Evolutionary conservation across 1,284 basidiomycete genomes (phyloP).

Genomic region (Hypsizygus ulmarius): DNA sequence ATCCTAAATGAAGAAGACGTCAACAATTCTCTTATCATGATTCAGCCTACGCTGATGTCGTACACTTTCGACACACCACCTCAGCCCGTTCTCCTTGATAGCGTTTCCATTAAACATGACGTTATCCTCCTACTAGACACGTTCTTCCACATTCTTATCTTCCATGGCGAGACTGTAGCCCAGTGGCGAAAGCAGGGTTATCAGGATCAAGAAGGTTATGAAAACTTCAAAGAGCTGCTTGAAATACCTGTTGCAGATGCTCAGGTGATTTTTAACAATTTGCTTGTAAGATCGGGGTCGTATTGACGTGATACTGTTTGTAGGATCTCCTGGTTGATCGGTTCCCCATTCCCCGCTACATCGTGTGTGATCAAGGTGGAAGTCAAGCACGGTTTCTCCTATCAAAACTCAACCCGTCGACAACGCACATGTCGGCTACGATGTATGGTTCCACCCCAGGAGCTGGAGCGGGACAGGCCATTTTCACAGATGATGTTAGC

Average conservation of each 20-base stretch:
- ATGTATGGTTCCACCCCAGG: conserved; percentile 78
- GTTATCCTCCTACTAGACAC: conserved; percentile 98
- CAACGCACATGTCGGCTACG: conserved; percentile 91
- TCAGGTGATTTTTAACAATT: conserved; percentile 43
- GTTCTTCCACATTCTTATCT: conserved; percentile 99
- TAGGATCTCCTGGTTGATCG: conserved; percentile 93
- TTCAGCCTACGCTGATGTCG: conserved; percentile 99
- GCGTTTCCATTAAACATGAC: conserved; percentile 96
- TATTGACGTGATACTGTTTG: conserved; percentile 3
- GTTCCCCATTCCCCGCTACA: conserved; percentile 96
- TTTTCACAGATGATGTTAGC: conserved; percentile 99
- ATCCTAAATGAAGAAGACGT: conserved; percentile 97
- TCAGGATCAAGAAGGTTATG: conserved; percentile 98
- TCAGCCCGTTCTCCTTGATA: conserved; percentile 95
- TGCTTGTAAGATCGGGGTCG: neutral
- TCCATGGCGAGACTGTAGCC: conserved; percentile 97
- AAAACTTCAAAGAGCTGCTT: conserved; percentile 96
- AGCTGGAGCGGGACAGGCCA: conserved; percentile 79
- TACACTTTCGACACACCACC: conserved; percentile 92
- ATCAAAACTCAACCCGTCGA: conserved; percentile 96
- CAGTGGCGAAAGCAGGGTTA: conserved; percentile 99
- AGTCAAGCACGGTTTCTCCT: conserved; percentile 97
- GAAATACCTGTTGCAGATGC: conserved; percentile 80
- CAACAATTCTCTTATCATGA: conserved; percentile 99
- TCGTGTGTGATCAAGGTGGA: conserved; percentile 97